Percentiles rank a stretch among this genome's conserved stretches.
Evolutionary conservation across 192 early-diverging fungal genomes (phyloP).

Genomic region (Coemansia sp.): DNA sequence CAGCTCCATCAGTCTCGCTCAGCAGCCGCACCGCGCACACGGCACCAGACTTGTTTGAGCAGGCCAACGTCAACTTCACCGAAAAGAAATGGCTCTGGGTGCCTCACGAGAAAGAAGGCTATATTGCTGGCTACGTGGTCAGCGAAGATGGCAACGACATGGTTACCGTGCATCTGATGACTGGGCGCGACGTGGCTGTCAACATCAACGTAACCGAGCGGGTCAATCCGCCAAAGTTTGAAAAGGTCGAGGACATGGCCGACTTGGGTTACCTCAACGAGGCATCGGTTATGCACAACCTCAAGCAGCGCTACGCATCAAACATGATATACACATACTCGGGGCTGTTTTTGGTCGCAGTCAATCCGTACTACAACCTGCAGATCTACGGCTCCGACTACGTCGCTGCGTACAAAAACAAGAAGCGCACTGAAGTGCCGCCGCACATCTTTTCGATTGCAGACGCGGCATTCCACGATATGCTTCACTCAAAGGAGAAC

Average conservation of each 20-base stretch:
- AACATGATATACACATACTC: slow-evolving; percentile 98
- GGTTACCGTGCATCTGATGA: slow-evolving; percentile 74
- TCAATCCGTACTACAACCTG: slow-evolving; percentile 94
- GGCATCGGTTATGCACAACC: slow-evolving; percentile 97
- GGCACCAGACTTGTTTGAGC: slow-evolving; percentile 54
- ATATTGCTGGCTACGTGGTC: slow-evolving; percentile 77
- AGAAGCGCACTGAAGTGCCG: slow-evolving; percentile 70
- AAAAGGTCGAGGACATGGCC: slow-evolving; percentile 98
- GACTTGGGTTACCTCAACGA: slow-evolving; percentile 96
- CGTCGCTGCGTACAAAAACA: slow-evolving; percentile 64
- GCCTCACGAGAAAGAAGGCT: slow-evolving; percentile 87
- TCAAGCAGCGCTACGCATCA: slow-evolving; percentile 83
- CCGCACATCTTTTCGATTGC: slow-evolving; percentile 93
- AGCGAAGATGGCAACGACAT: slow-evolving; percentile 67
- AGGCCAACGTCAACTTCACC: slow-evolving; percentile 71
- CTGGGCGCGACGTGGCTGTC: slow-evolving; percentile 69
- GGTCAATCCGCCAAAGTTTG: slow-evolving; percentile 99
- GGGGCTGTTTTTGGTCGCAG: slow-evolving; percentile 97
- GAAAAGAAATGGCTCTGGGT: slow-evolving; percentile 99
- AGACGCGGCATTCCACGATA: slow-evolving; percentile 92
- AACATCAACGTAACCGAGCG: slow-evolving; percentile 84
- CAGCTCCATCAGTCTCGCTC: slow-evolving; percentile 31
- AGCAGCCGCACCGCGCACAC: slow-evolving; percentile 39
- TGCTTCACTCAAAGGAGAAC: slow-evolving; percentile 90
- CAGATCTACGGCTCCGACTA: slow-evolving; percentile 83